phyloP scores from a whole-genome alignment of 805 yeast genomes.

The Ogataea polymorpha region DNA sequence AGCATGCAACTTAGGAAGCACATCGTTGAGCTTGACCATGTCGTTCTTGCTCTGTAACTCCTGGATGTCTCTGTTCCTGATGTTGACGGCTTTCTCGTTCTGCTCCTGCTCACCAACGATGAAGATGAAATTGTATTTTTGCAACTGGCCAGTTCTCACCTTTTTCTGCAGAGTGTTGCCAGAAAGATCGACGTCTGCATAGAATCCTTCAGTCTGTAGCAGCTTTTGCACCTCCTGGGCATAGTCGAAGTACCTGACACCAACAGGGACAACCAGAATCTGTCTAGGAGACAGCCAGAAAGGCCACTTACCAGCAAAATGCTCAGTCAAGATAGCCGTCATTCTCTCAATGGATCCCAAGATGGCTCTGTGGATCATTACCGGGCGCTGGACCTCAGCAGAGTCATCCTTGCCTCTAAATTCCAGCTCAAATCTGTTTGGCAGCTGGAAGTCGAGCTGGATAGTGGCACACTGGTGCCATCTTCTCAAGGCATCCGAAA shows the following conservation, averaged over 20 bases:
- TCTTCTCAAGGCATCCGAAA: conserved; percentile 90
- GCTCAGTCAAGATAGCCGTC: conserved; percentile 98
- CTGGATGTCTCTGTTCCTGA: conserved; percentile 93
- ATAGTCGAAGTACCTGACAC: conserved; percentile 86
- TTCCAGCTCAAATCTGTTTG: conserved; percentile 87
- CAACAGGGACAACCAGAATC: conserved; percentile 93
- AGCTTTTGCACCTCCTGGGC: conserved; percentile 76
- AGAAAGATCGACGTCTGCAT: conserved; percentile 86
- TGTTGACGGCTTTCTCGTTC: conserved; percentile 75
- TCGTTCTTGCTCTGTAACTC: conserved; percentile 93
- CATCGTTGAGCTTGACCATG: conserved; percentile 68
- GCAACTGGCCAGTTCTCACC: conserved; percentile 93
- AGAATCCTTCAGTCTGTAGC: conserved; percentile 73
- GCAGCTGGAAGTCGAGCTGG: conserved; percentile 98
- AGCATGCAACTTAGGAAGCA: conserved; percentile 61
- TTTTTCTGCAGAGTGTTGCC: conserved; percentile 98
- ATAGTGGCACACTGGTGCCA: conserved; percentile 99
- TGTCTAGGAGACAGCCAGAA: conserved; percentile 99
- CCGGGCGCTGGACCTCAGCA: conserved; percentile 79
- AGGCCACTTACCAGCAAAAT: conserved; percentile 99
- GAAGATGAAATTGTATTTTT: conserved; percentile 92
- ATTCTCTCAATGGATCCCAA: conserved; percentile 98
- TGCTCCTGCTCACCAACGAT: conserved; percentile 97
- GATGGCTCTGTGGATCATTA: conserved; percentile 98
- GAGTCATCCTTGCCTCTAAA: conserved; percentile 67